Base-by-base conservation (phyloP, 345 rosid genomes). In the thale cress (Arabidopsis thaliana) region DNA sequence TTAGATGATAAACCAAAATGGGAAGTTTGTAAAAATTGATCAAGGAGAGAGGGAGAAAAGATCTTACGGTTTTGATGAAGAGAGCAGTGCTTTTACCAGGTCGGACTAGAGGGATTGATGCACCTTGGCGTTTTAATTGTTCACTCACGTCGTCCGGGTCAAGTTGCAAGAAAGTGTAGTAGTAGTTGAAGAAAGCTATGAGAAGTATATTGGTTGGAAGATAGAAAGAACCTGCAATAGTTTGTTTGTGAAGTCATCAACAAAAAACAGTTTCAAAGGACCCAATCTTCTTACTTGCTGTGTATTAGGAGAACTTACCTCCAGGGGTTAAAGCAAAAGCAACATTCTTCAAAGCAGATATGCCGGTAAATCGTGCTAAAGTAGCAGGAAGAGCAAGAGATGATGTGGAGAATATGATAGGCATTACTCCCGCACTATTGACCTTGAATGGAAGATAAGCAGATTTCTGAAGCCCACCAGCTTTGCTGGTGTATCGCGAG, bases 61-160 rank as follows among this genome's bases (percentile, higher is more conserved):
- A 48, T 74, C 74, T 82, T 89, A 95, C 99, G 70, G 88, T 92
- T 75, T 92, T 90, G 74, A 92, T 79, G 83, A 65, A 95, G 66
- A 92, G 84, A 7, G 96, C 94, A 24, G 99, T 95, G 73, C 87
- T 92, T 95, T 92, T 92, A 48, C 99, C 97, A 10, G 94, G 97
- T 22, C 94, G 87, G 76, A 95, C 99, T 33, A 89, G 84, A 33
- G 97, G 99, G 71, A 95, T 92, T 1, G 97, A 95, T 5, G 94
- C 99, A 66, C 99, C 97, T 84, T 95, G 99, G 33, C 97, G 89
- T 79, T 95, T 95, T 80, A 95, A 64, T 72, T 95, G 99, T 77
- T 95, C 97, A n/a, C 99, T 95, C 59, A 95, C 94, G 81, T 95
- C 97, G 70, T 95, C 97, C 40, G 97, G 99, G 78, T 89, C 99